Conservation (phyloP, 2,329 filamentous ascomycete genomes). For the Uncinocarpus reesii region DNA sequence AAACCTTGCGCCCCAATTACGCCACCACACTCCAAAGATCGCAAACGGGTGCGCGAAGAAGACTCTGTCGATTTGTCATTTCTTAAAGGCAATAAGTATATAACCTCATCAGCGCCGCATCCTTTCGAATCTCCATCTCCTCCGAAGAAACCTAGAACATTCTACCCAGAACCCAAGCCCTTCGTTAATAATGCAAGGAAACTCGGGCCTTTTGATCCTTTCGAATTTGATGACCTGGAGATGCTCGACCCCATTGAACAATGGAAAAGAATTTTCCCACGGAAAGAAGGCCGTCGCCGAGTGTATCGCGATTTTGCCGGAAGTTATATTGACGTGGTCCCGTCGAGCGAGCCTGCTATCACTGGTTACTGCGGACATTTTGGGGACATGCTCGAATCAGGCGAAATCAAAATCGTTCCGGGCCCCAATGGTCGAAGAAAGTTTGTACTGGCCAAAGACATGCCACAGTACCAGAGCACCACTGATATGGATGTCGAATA, state of each 20-base stretch:
- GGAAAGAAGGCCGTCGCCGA: not conserved
- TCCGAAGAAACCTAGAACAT: not conserved
- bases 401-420: not conserved
- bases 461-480: not conserved
- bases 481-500: not conserved
- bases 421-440: not conserved
- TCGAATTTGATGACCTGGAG: no score
- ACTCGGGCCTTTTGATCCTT: not conserved
- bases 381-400: not conserved
- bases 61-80: not conserved
- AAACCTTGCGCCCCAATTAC: not conserved
- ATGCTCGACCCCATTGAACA: not conserved
- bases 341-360: not conserved
- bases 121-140: conserved; percentile 1
- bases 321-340: not conserved
- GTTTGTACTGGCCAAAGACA: not conserved
- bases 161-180: not conserved
- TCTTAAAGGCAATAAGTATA: not conserved
- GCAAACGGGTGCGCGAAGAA: not conserved
- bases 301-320: not conserved
- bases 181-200: not conserved
- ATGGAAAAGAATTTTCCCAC: not conserved
- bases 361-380: not conserved
- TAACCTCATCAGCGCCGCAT: not conserved
- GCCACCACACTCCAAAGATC: not conserved